Base-by-base conservation (phyloP, 225 moss, liverwort and hornwort species). In the Marchantia polymorpha region DNA sequence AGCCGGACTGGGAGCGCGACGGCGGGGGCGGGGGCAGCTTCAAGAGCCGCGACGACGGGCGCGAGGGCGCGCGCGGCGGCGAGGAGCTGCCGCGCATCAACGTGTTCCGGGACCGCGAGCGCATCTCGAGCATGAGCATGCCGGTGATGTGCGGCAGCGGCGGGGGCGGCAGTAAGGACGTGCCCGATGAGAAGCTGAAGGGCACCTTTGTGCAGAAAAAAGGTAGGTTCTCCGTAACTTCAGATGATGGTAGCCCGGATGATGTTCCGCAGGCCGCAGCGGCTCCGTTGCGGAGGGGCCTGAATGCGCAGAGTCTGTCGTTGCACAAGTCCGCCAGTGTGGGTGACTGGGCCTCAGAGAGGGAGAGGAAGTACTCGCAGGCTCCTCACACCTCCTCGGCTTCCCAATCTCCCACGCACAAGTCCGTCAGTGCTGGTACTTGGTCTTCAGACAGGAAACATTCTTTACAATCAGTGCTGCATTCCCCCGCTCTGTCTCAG, bases 151-250 rank as follows among this genome's bases (percentile, higher is more conserved):
- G 29, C 48, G 7, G 17, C 20, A 51, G 64, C 17, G n/a, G n/a
- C n/a, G n/a, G n/a, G n/a, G n/a, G n/a, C n/a, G n/a, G n/a, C n/a
- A 27, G 27, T 78, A 82, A 82, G 47, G 82, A 82, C 8, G 46
- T 73, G 27, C 52, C 69, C 15, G 83, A 80, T 39, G 84, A 83
- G 52, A 87, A 82, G 65, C 49, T 82, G 0, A 90, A 89, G 81
- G 82, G 78, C 49, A 90, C 90, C 55, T 76, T 93, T 69, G 83
- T 99, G 67, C 97, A 94, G 39, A 89, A 84, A 71, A 90, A 87
- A 87, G 97, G 97, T 64, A 94, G 97, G 54, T 99, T 99, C 81
- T 95, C 93, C 76, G 91, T 99, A 20, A 94, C 90, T 52, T 94
- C 94, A 48, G 91, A 95, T 68, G 87, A 90, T 79, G 82, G 83